Base-by-base conservation (phyloP, 345 rosid genomes). In the Toxicodendron radicans region DNA sequence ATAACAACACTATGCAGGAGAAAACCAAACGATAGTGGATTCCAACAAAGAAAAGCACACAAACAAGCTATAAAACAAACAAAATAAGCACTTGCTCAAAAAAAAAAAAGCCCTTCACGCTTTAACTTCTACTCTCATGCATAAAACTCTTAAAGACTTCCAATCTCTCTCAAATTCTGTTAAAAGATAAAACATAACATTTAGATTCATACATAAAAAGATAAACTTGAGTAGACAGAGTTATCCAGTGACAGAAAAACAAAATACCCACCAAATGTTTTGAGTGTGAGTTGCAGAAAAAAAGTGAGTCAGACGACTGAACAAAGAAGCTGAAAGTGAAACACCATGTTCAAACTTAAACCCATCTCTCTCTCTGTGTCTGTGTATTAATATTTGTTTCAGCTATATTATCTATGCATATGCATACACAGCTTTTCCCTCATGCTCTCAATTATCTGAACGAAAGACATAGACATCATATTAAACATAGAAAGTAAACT, bases 241-340 rank as follows among this genome's bases (percentile, higher is more conserved):
- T 33, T 20, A 23, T 58, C n/a, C 10, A 7, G 73, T 52, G 17
- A 30, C 23, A 57, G 27, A 73, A 21, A 64, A 23, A 48, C 64
- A 23, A 73, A 58, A 56, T 74, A 74, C 77, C 66, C 72, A 66
- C 51, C 63, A 74, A 66, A 74, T 12, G 5, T 51, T 41, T 8
- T 48, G 20, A 27, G 46, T 21, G 45, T 69, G 20, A 65, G 66
- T 58, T 45, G 68, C 46, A 59, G 59, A 56, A 72, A 52, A 72
- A 52, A 61, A 49, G 57, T 43, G 8, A 27, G 10, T n/a, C 5
- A 56, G 33, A 12, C 56, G 32, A 6, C 56, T 14, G 8, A 54
- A 38, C 64, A 45, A 33, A 18, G 58, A 59, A 46, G 43, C 56
- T 71, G 65, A 16, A 60, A 48, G 12, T 4, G 27, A 18, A 72